These are phyloP conservation scores for Xylariaceae sp. DNA, from an alignment of 2,329 filamentous ascomycete species.

Conservation along the genomic window DNA sequence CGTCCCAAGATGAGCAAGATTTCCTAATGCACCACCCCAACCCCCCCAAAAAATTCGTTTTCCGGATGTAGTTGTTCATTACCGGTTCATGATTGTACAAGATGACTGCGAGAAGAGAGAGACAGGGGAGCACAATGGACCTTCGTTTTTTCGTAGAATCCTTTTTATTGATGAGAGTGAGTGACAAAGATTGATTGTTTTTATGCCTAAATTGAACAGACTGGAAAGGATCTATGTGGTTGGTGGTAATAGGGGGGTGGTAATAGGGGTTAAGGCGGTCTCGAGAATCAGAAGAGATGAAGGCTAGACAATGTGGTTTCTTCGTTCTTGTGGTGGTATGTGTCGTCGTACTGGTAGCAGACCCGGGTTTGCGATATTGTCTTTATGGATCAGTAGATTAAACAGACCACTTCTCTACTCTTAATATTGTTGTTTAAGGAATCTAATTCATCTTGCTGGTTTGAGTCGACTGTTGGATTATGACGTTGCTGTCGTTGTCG, in stretches of 20 bases:
- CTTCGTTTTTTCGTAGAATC: conserved; percentile 13
- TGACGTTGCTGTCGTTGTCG: too few species aligned
- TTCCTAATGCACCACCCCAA: not conserved
- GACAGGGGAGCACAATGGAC: conserved; percentile 2
- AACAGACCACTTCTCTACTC: too few species aligned
- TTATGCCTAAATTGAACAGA: conserved; percentile 13
- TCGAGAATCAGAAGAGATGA: too few species aligned
- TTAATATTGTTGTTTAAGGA: too few species aligned
- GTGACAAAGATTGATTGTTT: conserved; percentile 2
- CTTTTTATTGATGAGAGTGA: conserved; percentile 6
- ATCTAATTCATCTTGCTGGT: too few species aligned
- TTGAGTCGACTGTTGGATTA: too few species aligned
- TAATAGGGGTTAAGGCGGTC: too few species aligned
- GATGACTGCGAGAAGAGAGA: not conserved
- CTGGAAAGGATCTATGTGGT: conserved; percentile 13
- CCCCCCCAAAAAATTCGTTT: conserved; percentile 1
- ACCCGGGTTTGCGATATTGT: too few species aligned
- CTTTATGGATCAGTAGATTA: too few species aligned
- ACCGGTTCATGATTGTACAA: conserved; percentile 15
- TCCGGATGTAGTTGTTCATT: conserved; percentile 5
- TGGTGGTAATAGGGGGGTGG: not conserved
- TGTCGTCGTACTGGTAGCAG: too few species aligned
- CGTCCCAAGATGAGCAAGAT: not conserved
- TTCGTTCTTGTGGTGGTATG: too few species aligned
- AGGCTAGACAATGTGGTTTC: too few species aligned